Conservation (phyloP, 2,329 filamentous ascomycete species). For the Colletotrichum endophyticum region DNA sequence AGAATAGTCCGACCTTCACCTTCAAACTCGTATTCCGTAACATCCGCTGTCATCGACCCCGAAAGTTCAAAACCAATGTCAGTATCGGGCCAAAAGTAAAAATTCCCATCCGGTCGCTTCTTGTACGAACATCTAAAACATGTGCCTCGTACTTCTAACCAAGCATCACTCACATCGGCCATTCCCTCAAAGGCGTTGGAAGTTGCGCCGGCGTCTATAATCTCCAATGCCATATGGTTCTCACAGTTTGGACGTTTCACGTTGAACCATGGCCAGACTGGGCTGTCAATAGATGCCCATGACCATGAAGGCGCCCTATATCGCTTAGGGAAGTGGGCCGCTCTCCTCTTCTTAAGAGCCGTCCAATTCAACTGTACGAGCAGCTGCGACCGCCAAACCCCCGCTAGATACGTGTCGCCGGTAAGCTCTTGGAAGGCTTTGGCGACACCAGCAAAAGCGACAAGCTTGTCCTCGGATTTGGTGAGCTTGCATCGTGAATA, state of each 20-base stretch:
- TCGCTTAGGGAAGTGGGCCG: too few relatives aligned
- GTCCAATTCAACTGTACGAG: not conserved
- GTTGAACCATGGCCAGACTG: accelerated
- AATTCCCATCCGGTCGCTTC: accelerated
- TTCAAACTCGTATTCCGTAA: not conserved
- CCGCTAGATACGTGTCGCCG: not conserved
- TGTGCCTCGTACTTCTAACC: not conserved
- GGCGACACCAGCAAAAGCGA: not conserved
- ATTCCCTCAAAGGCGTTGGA: not conserved
- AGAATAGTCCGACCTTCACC: not conserved
- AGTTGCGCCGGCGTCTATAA: not conserved
- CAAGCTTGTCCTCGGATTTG: not conserved
- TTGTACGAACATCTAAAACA: not conserved
- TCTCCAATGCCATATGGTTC: not conserved
- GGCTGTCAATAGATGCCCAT: not conserved
- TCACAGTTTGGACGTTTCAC: accelerated
- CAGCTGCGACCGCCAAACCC: not conserved
- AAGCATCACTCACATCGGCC: not conserved
- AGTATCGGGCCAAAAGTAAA: not conserved
- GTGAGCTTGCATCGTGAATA: not conserved
- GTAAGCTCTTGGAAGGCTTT: not conserved
- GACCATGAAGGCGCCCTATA: not conserved
- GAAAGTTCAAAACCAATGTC: not conserved
- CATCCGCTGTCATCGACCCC: accelerated
- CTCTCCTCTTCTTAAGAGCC: too few relatives aligned